Percentiles rank a stretch among this genome's conserved stretches.
phyloP scores from a whole-genome alignment of 768 basidiomycete species.

The Leccinum ochraceum region DNA sequence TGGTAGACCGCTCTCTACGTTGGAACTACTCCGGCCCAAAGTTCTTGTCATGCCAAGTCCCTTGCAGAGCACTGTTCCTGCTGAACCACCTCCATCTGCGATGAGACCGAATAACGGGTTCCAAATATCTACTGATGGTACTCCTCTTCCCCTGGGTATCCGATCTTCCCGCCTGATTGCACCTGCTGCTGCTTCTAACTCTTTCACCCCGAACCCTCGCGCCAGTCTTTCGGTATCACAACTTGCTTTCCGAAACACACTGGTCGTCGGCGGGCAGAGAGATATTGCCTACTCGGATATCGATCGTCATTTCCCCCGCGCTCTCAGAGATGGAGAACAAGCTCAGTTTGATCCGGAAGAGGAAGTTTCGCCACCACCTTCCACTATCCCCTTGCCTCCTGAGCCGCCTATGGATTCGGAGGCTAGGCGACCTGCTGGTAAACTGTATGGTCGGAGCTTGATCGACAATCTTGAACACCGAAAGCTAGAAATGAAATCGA shows the following conservation, averaged over 20 bases:
- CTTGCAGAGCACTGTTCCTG: conserved; percentile 52
- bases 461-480: conserved; percentile 88
- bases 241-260: conserved; percentile 80
- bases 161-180: conserved; percentile 52
- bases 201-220: conserved; percentile 79
- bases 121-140: conserved; percentile 64
- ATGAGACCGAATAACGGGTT: conserved; percentile 56
- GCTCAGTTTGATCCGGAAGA: too few species aligned
- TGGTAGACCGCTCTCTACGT: conserved; percentile 68
- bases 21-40: conserved; percentile 84
- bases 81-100: conserved; percentile 35
- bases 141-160: conserved; percentile 69
- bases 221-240: conserved; percentile 74
- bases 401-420: conserved; percentile 34
- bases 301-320: conserved; percentile 63
- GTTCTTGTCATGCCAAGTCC: conserved; percentile 95
- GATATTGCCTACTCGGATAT: conserved; percentile 64
- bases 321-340: conserved; percentile 78
- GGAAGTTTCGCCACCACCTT: conserved; percentile 33
- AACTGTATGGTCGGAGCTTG: conserved; percentile 82
- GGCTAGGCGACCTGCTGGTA: conserved; percentile 65
- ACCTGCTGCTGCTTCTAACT: conserved; percentile 52
- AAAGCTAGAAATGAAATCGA: conserved; percentile 79
- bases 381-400: conserved; percentile 32
- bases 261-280: conserved; percentile 67